phyloP scores from a whole-genome alignment of 2,329 filamentous ascomycete genomes.

The Bipolaris oryzae region DNA sequence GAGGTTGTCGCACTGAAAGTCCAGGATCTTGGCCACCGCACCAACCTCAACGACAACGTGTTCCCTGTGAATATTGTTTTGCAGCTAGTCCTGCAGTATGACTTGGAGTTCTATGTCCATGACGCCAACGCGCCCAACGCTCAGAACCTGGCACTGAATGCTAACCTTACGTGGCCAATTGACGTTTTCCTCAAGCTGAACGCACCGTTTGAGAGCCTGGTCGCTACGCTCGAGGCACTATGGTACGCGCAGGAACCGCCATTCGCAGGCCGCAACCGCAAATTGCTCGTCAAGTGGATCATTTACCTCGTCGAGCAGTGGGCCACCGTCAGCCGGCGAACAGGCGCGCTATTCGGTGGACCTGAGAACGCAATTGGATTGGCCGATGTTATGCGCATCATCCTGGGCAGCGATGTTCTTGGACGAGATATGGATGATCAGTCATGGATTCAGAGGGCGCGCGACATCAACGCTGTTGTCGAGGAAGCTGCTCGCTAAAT shows the following conservation, averaged over 20 bases:
- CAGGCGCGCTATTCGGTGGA: slow-evolving; percentile 63
- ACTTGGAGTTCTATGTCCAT: slow-evolving; percentile 59
- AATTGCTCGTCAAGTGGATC: slow-evolving; percentile 65
- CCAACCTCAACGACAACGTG: slow-evolving; percentile 61
- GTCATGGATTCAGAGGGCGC: slow-evolving; percentile 39
- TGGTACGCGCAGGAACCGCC: slow-evolving; percentile 71
- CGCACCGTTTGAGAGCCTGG: slow-evolving; percentile 65
- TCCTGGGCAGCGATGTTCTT: slow-evolving; percentile 54
- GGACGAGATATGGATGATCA: slow-evolving; percentile 44
- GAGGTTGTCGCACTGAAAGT: slow-evolving; percentile 69
- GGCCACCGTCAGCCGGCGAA: slow-evolving; percentile 62
- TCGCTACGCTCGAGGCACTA: slow-evolving; percentile 67
- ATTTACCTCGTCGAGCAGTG: slow-evolving; percentile 66
- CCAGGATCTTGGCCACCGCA: slow-evolving; percentile 62
- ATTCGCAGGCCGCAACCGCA: slow-evolving; percentile 63
- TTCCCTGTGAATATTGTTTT: slow-evolving; percentile 58
- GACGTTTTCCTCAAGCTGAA: slow-evolving; percentile 69
- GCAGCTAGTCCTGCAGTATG: slow-evolving; percentile 45
- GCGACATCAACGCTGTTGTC: slow-evolving; percentile 33
- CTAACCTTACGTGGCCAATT: slow-evolving; percentile 62
- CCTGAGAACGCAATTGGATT: slow-evolving; percentile 61
- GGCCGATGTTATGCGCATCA: slow-evolving; percentile 45
- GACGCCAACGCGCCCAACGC: slow-evolving; percentile 23
- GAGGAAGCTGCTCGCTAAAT: slow-evolving; percentile 41
- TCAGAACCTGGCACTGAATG: slow-evolving; percentile 24